Evolutionary conservation across 1,139 yeast genomes (phyloP).

Genomic region (Candida smagusa): DNA sequence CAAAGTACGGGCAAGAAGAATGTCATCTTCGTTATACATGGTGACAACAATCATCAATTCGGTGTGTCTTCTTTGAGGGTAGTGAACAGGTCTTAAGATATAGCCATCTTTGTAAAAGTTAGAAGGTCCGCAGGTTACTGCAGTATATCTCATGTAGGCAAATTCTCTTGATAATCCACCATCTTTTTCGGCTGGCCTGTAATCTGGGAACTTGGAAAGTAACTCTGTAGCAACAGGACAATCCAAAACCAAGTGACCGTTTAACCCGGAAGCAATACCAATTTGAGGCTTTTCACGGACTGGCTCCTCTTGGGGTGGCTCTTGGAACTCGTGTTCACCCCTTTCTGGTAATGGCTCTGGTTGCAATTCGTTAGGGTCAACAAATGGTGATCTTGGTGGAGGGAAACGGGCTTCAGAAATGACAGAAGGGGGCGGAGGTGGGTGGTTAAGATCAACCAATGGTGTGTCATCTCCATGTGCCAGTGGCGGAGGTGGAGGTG

Average conservation of each 20-base stretch:
- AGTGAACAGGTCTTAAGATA: constrained; percentile 45
- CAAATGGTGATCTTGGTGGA: constrained; percentile 27
- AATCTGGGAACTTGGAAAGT: constrained; percentile 43
- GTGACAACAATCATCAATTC: constrained; percentile 48
- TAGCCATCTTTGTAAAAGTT: constrained; percentile 45
- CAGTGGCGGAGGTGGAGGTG: constrained; percentile 8
- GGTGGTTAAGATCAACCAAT: constrained; percentile 1
- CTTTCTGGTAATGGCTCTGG: constrained; percentile 9
- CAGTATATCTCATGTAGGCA: constrained; percentile 49
- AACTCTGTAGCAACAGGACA: constrained; percentile 51
- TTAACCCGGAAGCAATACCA: constrained; percentile 39
- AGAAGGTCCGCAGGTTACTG: constrained; percentile 50
- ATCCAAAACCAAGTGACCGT: constrained; percentile 49
- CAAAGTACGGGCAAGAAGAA: constrained; percentile 43
- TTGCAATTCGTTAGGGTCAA: constrained; percentile 14
- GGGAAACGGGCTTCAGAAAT: constrained; percentile 3
- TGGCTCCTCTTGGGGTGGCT: constrained; percentile 32
- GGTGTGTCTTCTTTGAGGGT: constrained; percentile 44
- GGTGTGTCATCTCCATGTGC: background rate
- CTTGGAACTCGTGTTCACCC: constrained; percentile 18
- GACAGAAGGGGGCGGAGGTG: constrained; percentile 6
- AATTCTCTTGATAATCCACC: constrained; percentile 47
- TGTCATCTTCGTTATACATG: constrained; percentile 50
- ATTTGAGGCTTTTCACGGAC: constrained; percentile 34
- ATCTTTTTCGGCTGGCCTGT: constrained; percentile 29